Evolutionary conservation across 257 asterid genomes (phyloP).

Genomic region (Plectranthus barbatus): DNA sequence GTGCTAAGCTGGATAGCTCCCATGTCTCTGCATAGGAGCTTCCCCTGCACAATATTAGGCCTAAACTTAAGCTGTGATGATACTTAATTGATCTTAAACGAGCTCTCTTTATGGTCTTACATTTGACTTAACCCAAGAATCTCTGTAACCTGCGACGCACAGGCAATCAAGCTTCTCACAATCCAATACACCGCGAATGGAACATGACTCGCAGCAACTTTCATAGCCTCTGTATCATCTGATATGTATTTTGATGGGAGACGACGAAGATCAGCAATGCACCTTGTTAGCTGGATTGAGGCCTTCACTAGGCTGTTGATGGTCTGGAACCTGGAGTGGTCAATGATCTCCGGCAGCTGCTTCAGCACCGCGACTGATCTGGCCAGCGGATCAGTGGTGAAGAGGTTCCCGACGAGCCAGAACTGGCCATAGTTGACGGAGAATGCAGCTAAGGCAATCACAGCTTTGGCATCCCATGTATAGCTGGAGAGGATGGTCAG

Average conservation of each 20-base stretch:
- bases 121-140: constrained; percentile 34
- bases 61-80: not conserved
- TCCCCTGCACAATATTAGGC: constrained; percentile 29
- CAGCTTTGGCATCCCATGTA: constrained; percentile 72
- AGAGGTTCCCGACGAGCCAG: constrained; percentile 59
- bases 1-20: constrained; percentile 62
- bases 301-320: constrained; percentile 46
- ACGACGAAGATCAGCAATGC: constrained; percentile 40
- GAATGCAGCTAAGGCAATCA: constrained; percentile 50
- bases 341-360: constrained; percentile 51
- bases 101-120: constrained; percentile 31
- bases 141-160: constrained; percentile 46
- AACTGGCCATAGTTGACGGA: constrained; percentile 61
- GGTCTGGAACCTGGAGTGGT: constrained; percentile 45
- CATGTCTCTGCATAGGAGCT: constrained; percentile 47
- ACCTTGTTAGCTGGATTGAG: constrained; percentile 46
- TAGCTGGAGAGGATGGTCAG: constrained; percentile 49
- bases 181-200: constrained; percentile 74
- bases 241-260: constrained; percentile 54
- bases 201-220: constrained; percentile 30
- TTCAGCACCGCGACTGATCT: constrained; percentile 49
- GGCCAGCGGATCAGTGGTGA: constrained; percentile 53
- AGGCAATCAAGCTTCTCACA: constrained; percentile 58
- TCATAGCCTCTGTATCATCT: constrained; percentile 43
- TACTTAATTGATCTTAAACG: not conserved